Evolutionary conservation across 169 alveolate species (phyloP).

Genomic region (Plasmodium ovale): DNA sequence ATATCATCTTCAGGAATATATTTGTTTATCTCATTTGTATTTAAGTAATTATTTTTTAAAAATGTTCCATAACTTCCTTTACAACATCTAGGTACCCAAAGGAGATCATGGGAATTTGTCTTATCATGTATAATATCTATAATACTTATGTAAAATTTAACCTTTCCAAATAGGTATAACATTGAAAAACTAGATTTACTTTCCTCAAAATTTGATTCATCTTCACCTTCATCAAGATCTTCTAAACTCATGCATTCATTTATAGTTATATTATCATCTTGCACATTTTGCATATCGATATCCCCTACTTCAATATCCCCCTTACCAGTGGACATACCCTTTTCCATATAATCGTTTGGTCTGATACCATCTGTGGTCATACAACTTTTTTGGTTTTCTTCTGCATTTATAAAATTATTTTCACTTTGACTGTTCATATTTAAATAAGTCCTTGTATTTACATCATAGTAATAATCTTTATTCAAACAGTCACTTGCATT

Average conservation of each 20-base stretch:
- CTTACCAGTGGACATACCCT: not conserved
- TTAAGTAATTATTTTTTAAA: slow-evolving; percentile 53
- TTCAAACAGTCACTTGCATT: not conserved
- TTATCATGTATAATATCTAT: slow-evolving; percentile 71
- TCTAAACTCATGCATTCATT: slow-evolving; percentile 18
- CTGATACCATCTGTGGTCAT: not conserved
- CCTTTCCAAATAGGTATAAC: slow-evolving; percentile 71
- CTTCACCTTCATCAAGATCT: not conserved
- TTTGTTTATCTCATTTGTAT: slow-evolving; percentile 57
- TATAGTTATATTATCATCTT: slow-evolving; percentile 26
- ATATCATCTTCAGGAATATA: slow-evolving; percentile 58
- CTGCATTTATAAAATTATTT: slow-evolving; percentile 12
- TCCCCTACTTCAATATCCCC: not conserved
- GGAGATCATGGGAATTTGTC: slow-evolving; percentile 71
- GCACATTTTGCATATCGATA: slow-evolving; percentile 1
- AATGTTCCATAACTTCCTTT: slow-evolving; percentile 72
- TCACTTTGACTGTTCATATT: not conserved
- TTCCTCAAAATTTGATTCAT: slow-evolving; percentile 48
- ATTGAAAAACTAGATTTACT: slow-evolving; percentile 70
- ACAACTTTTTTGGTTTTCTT: not conserved
- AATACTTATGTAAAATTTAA: slow-evolving; percentile 70
- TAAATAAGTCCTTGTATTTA: slow-evolving; percentile 5
- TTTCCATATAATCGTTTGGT: slow-evolving; percentile 7
- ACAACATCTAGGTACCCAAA: slow-evolving; percentile 76
- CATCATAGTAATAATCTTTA: not conserved